Evolutionary conservation across 169 alveolate genomes (phyloP), one percentile per base, ranked within the genome.

Genomic region (Plasmodium adleri): DNA sequence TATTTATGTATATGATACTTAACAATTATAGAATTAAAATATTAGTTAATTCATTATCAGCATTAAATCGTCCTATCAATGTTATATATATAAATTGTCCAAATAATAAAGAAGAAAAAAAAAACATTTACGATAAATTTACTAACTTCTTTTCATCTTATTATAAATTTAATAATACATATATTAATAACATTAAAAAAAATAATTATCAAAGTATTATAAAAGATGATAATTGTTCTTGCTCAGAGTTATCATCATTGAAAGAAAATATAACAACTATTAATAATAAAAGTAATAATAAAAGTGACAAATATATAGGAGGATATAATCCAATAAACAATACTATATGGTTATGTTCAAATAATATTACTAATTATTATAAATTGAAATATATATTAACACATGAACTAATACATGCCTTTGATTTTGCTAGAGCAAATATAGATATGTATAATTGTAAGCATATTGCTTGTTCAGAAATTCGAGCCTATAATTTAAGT

Each of bases 401-500:
- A 3, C 95, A 93, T 73, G 94, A 93, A 83, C 92, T 93, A 60
- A 86, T 93, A 12, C 95, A 93, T 59, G 96, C 96, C 39, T 93
- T 93, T 71, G 96, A 93, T 75, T 93, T 93, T 75, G 94, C 96
- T 54, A 90, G 96, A 59, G 92, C 96, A 28, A 74, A 93, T 32
- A 74, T 93, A 45, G 92, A 88, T 72, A 78, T 91, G 63, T 88
- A 72, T 39, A 91, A 88, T 68, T 88, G 94, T 64, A 87, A 89
- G 15, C 96, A 93, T 22, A 74, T 93, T 26, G 96, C 96, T 58
- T 93, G 96, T 71, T 88, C 96, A 24, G 96, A 93, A 76, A 91
- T 93, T 59, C 73, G 96, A 59, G 96, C 96, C 15, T 75, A 75
- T 47, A 91, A 93, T 71, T 76, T 93, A 74, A 91, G 95, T 62